Conservation (phyloP, 75 land plant species). For the Picea glauca region DNA sequence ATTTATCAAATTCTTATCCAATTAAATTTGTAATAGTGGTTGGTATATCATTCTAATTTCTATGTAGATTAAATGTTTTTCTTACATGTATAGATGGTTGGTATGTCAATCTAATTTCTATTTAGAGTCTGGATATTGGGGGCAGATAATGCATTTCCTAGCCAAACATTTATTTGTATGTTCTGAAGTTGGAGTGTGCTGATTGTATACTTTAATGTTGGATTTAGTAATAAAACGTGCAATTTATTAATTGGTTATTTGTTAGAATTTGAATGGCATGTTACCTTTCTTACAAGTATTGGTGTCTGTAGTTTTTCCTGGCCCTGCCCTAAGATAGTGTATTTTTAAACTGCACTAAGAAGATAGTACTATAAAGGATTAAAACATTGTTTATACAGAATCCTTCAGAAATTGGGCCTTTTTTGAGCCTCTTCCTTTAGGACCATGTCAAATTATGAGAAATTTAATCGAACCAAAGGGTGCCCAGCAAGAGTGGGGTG, state of each 20-base stretch:
- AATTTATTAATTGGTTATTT: no score
- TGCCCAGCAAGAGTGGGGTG: no score
- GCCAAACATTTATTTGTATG: background rate
- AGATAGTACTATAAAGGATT: no score
- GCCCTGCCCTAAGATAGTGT: background rate
- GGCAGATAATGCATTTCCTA: background rate
- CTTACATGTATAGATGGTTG: background rate
- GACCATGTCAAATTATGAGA: background rate
- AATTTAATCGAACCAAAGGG: background rate
- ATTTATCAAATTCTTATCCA: background rate
- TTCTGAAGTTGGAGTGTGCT: background rate
- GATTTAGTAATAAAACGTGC: no score
- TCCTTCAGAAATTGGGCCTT: no score
- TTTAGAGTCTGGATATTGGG: background rate
- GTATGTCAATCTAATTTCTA: background rate
- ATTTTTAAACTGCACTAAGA: background rate
- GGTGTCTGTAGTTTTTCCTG: background rate
- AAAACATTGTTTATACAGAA: no score
- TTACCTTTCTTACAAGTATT: background rate
- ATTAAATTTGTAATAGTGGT: background rate
- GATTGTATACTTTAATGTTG: no score
- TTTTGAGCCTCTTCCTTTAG: background rate
- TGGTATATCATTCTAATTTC: background rate
- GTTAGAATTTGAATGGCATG: no score
- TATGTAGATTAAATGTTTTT: background rate